Evolutionary conservation across 2,329 filamentous ascomycete species (phyloP), one percentile per base, ranked within the genome.

Genomic region (Hymenoscyphus repandus): DNA sequence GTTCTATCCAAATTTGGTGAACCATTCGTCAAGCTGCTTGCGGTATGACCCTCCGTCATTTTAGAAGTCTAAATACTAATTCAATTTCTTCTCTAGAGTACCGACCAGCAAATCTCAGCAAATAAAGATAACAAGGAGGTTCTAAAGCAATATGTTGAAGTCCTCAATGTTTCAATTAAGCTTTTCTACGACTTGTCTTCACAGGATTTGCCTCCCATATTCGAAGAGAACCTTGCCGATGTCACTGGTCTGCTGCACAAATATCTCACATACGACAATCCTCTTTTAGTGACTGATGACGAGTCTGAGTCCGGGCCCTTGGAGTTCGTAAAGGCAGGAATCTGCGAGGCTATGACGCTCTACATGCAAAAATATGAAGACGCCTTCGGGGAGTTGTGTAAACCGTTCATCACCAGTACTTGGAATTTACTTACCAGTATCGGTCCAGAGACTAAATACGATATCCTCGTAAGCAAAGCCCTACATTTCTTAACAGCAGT

Each of bases 301-400:
- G 93, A 97, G n/a, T 77, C 83, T 13, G 93, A 97, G 69, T 82
- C 90, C 12, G 90, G 91, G 20, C 79, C 86, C 27, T 70, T 95
- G 52, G 93, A 99, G 65, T 87, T 82, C 58, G 87, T 93, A 57
- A 95, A 93, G 71, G 89, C 92, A 31, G 91, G 90, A 55, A 96
- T 97, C 47, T 97, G 95, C 69, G 90, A 96, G 64, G 85, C 82
- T 2, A 73, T 99, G 62, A 88, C 92, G 59, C 79, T 99, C 2
- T 97, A 93, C 69, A 88, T 91, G 15, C 85, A 90, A 67, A 99
- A 97, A 71, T 99, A 90, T 68, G 89, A 96, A 66, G 93, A 99
- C 61, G 93, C 89, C 47, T 96, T 99, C 68, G 86, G 86, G 48
- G 73, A 79, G 40, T 84, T 91, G 62, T 83, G 93, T 40, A 79